A percentile compares a stretch with the other conserved stretches of the same genome.
phyloP scores from a whole-genome alignment of 257 asterid genomes.

The Fraxinus quadrangulata region DNA sequence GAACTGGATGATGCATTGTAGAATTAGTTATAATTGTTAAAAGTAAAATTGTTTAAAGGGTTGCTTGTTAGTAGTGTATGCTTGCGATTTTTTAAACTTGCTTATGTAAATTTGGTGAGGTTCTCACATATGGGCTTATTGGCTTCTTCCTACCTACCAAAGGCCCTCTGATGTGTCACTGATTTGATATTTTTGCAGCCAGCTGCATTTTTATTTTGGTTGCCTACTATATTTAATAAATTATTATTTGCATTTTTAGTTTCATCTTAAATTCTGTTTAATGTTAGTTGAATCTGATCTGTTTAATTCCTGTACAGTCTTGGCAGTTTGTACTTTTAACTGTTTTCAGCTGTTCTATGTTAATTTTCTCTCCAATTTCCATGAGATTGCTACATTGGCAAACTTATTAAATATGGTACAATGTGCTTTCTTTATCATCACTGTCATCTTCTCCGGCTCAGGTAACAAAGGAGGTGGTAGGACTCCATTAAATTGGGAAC shows the following conservation, averaged over 20 bases:
- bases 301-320: neutral
- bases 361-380: neutral
- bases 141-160: constrained; percentile 12
- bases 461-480: constrained; percentile 85
- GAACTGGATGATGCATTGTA: neutral
- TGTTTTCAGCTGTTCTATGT: neutral
- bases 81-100: constrained; percentile 31
- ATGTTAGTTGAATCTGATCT: neutral
- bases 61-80: constrained; percentile 6
- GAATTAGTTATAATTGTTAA: constrained; percentile 5
- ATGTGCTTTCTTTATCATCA: constrained; percentile 13
- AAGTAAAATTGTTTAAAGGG: neutral
- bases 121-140: constrained; percentile 11
- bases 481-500: constrained; percentile 80
- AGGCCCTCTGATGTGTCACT: constrained; percentile 13
- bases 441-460: constrained; percentile 24
- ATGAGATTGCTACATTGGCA: neutral
- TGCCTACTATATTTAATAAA: neutral
- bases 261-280: neutral
- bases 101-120: constrained; percentile 41
- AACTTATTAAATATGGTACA: neutral
- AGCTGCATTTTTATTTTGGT: constrained; percentile 5
- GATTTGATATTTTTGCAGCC: constrained; percentile 1
- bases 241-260: neutral
- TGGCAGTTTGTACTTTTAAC: neutral